A percentile compares a stretch with the other conserved stretches of the same genome.
phyloP scores from a whole-genome alignment of 345 rosid genomes.

The Salix brachista region DNA sequence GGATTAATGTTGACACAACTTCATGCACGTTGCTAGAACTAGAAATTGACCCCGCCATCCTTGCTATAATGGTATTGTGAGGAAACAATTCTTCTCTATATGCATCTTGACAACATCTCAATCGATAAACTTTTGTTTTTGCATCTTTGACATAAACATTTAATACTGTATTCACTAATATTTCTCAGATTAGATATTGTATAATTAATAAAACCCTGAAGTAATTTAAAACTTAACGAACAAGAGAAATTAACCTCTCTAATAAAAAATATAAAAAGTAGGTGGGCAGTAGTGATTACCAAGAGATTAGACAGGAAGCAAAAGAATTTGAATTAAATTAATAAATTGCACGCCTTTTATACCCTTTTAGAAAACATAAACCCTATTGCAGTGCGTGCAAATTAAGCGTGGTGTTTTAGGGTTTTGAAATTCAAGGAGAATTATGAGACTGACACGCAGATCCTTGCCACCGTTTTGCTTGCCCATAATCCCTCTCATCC shows the following conservation, averaged over 20 bases:
- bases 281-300: neutral
- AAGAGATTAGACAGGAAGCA: neutral
- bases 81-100: no score
- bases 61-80: no score
- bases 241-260: neutral
- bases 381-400: constrained; percentile 16
- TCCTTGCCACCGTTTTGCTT: constrained; percentile 8
- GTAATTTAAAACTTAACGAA: neutral
- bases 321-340: neutral
- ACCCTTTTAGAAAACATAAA: neutral
- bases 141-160: no score
- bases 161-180: no score
- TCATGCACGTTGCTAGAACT: no score
- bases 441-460: constrained; percentile 13
- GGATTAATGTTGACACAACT: no score
- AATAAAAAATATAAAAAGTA: neutral
- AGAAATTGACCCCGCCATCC: no score
- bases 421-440: neutral
- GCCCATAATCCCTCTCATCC: neutral
- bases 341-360: neutral
- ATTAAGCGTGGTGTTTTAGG: neutral
- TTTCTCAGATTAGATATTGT: no score
- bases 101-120: no score
- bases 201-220: no score
- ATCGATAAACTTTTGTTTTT: no score